A percentile compares a stretch with the other conserved stretches of the same genome.
Conservation (phyloP, 192 early-diverging fungal species). For the Borealophlyctis nickersoniae region DNA sequence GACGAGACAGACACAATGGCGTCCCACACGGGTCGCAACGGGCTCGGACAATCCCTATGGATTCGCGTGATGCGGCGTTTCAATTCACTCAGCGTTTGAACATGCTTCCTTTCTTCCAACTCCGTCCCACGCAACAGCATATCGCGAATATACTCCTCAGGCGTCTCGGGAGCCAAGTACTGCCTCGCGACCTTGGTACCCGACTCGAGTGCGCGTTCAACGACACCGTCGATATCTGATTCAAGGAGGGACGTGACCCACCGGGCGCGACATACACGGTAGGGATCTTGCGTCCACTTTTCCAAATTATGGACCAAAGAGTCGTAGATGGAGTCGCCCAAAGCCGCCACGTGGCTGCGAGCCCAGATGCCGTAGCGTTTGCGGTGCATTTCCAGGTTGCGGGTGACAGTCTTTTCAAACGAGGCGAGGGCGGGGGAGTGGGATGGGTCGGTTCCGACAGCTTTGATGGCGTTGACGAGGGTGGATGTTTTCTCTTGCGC, state of each 20-base stretch:
- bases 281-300: neutral
- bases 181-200: too few relatives aligned
- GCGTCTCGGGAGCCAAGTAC: too few relatives aligned
- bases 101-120: too few relatives aligned
- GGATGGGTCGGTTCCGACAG: slow-evolving; percentile 13
- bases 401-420: slow-evolving; percentile 10
- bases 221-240: slow-evolving; percentile 5
- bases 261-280: slow-evolving; percentile 9
- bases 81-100: too few relatives aligned
- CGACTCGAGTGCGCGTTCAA: too few relatives aligned
- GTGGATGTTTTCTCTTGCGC: slow-evolving; percentile 2
- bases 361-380: slow-evolving; percentile 9
- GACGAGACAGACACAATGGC: too few relatives aligned
- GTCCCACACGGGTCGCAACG: too few relatives aligned
- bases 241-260: slow-evolving; percentile 7
- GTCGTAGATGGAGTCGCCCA: slow-evolving; percentile 9
- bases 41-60: too few relatives aligned
- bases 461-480: slow-evolving; percentile 10
- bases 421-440: slow-evolving; percentile 7
- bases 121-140: too few relatives aligned
- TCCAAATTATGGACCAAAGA: neutral
- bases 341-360: neutral
- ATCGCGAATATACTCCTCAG: too few relatives aligned
- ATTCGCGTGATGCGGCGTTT: too few relatives aligned
- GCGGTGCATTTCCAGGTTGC: neutral